Evolutionary conservation across 257 asterid species (phyloP).

Genomic region (Forsythia viridissima): DNA sequence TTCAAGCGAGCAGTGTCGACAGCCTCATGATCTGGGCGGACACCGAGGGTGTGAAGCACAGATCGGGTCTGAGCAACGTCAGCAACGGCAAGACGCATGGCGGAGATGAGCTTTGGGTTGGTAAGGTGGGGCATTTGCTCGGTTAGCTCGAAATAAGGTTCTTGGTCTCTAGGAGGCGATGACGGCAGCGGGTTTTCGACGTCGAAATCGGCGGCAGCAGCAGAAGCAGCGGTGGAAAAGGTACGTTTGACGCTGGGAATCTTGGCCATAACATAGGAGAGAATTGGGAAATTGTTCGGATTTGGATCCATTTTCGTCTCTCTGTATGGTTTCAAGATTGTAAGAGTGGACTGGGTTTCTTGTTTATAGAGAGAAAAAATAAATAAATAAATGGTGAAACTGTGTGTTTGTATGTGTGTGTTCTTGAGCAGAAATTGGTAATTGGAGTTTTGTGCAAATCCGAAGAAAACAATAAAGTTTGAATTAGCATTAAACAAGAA

Average conservation of each 20-base stretch:
- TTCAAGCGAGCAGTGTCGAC: constrained; percentile 67
- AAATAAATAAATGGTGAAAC: not conserved
- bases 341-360: not conserved
- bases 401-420: not conserved
- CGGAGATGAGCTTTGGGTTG: constrained; percentile 60
- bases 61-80: constrained; percentile 84
- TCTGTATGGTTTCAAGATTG: not conserved
- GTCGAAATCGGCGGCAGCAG: constrained; percentile 48
- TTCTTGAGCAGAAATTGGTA: not conserved
- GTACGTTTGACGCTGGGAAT: constrained; percentile 66
- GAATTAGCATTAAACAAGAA: not conserved
- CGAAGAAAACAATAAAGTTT: not conserved
- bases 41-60: constrained; percentile 60
- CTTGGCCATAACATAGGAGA: constrained; percentile 76
- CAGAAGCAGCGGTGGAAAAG: constrained; percentile 20
- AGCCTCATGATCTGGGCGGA: constrained; percentile 89
- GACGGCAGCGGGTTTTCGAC: constrained; percentile 61
- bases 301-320: constrained; percentile 69
- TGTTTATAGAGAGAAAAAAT: not conserved
- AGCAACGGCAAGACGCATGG: constrained; percentile 73
- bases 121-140: constrained; percentile 84
- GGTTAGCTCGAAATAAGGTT: constrained; percentile 82
- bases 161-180: constrained; percentile 27
- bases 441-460: not conserved
- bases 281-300: constrained; percentile 78